Conservation (phyloP, 257 asterid genomes). For the Capsicum baccatum region DNA sequence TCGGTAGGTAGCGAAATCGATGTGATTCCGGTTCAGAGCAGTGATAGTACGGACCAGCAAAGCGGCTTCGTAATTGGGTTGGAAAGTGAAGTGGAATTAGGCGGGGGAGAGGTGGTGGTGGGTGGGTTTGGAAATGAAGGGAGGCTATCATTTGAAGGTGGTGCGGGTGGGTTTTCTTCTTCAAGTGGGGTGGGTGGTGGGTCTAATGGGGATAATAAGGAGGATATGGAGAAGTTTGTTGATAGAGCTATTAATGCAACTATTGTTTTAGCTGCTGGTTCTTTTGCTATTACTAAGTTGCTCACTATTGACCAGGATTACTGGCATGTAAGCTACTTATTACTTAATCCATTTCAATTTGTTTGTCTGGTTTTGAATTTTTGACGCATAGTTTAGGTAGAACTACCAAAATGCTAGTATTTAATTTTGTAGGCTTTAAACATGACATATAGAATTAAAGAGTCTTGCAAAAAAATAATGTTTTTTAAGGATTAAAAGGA, state of each 20-base stretch:
- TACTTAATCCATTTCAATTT: too few relatives aligned
- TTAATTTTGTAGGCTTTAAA: too few relatives aligned
- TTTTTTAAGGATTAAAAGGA: too few relatives aligned
- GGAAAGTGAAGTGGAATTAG: slow-evolving; percentile 45
- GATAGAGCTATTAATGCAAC: slow-evolving; percentile 80
- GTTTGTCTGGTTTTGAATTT: too few relatives aligned
- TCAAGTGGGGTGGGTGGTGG: slow-evolving; percentile 50
- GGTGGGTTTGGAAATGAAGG: slow-evolving; percentile 71
- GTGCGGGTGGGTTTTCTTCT: slow-evolving; percentile 50
- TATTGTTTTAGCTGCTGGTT: slow-evolving; percentile 76
- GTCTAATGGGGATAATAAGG: slow-evolving; percentile 28
- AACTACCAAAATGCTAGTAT: too few relatives aligned
- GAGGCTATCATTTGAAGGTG: slow-evolving; percentile 66
- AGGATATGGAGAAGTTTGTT: slow-evolving; percentile 49
- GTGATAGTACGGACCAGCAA: slow-evolving; percentile 54
- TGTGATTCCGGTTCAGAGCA: slow-evolving; percentile 59
- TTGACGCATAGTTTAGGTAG: too few relatives aligned
- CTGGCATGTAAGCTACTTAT: slow-evolving; percentile 72
- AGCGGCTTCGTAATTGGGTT: slow-evolving; percentile 51
- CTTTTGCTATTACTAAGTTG: slow-evolving; percentile 79
- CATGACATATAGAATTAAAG: too few relatives aligned
- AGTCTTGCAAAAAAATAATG: too few relatives aligned
- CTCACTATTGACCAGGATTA: slow-evolving; percentile 79
- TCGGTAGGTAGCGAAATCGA: slow-evolving; percentile 53
- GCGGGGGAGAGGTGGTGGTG: slow-evolving; percentile 43